phyloP scores from a whole-genome alignment of 1,139 yeast species.

The Suzukiozyma palmioleophila region DNA sequence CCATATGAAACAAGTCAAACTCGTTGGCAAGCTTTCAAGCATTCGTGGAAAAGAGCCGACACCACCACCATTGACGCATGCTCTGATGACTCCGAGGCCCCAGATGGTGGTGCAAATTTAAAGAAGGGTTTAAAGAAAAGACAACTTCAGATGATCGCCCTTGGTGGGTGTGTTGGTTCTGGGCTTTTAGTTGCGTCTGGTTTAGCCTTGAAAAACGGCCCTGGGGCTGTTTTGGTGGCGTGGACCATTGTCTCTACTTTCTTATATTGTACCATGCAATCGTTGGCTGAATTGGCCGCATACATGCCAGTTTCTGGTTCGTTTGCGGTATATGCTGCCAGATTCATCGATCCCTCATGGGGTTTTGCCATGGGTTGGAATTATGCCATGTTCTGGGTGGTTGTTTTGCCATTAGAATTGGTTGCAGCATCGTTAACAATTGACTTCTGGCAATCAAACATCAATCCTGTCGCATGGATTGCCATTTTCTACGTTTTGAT shows the following conservation, averaged over 20 bases:
- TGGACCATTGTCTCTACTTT: conserved; percentile 41
- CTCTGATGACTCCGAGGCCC: conserved; percentile 3
- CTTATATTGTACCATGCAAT: conserved; percentile 63
- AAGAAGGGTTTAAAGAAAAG: conserved; percentile 29
- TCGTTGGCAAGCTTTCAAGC: conserved; percentile 24
- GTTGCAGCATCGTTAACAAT: conserved; percentile 71
- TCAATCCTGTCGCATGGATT: conserved; percentile 66
- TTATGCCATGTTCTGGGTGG: conserved; percentile 66
- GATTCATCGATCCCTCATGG: conserved; percentile 66
- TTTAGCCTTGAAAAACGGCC: conserved; percentile 32
- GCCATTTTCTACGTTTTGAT: conserved; percentile 58
- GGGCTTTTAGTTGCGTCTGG: conserved; percentile 37
- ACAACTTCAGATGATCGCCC: conserved; percentile 35
- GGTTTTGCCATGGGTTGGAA: conserved; percentile 76
- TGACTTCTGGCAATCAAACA: conserved; percentile 55
- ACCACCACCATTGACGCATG: conserved; percentile 2
- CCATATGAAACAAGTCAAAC: not conserved
- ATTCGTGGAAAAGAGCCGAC: conserved; percentile 32
- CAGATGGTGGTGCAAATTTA: conserved; percentile 12
- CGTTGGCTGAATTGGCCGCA: conserved; percentile 65
- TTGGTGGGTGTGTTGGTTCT: conserved; percentile 38
- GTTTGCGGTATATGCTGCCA: conserved; percentile 61
- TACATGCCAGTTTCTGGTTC: conserved; percentile 69
- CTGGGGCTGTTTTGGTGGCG: conserved; percentile 35
- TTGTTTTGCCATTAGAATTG: conserved; percentile 64